Conservation (phyloP, 768 basidiomycete species). For the Tricholoma saponaceum region DNA sequence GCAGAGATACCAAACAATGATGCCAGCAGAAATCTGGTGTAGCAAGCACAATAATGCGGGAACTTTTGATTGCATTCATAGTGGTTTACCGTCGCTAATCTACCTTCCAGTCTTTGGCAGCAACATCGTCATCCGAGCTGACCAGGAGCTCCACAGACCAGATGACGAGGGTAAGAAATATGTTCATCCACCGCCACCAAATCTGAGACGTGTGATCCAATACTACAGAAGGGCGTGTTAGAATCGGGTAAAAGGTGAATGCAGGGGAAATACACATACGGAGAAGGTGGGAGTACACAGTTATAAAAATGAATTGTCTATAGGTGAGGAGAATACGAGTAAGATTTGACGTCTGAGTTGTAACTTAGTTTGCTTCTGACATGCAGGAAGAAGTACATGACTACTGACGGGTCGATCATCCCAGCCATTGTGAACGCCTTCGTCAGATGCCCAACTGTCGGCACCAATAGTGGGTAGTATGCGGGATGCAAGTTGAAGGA, state of each 20-base stretch:
- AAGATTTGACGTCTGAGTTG: conserved; percentile 64
- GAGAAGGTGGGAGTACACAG: conserved; percentile 83
- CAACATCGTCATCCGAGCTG: conserved; percentile 65
- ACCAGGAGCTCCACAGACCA: conserved; percentile 84
- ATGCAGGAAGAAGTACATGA: not conserved
- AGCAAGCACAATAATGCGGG: not conserved
- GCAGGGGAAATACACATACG: conserved; percentile 44
- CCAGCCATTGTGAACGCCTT: conserved; percentile 61
- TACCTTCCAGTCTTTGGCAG: conserved; percentile 73
- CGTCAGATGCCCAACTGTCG: conserved; percentile 72
- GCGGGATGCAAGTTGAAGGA: conserved; percentile 77
- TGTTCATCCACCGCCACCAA: conserved; percentile 92
- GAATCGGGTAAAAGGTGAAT: not conserved
- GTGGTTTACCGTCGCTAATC: no score
- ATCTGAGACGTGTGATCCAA: conserved; percentile 87
- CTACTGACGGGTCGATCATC: conserved; percentile 64
- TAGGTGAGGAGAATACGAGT: conserved; percentile 77
- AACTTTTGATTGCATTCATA: not conserved
- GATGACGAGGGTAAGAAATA: conserved; percentile 79
- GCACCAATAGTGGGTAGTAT: conserved; percentile 83
- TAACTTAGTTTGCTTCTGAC: conserved; percentile 6
- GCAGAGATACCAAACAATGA: not conserved
- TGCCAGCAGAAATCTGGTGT: not conserved
- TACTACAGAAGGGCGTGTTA: conserved; percentile 39
- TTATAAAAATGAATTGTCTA: conserved; percentile 79